These are phyloP conservation scores for Rhytidhysteron rufulum DNA, from an alignment of 2,329 filamentous ascomycete genomes.

Conservation along the genomic window DNA sequence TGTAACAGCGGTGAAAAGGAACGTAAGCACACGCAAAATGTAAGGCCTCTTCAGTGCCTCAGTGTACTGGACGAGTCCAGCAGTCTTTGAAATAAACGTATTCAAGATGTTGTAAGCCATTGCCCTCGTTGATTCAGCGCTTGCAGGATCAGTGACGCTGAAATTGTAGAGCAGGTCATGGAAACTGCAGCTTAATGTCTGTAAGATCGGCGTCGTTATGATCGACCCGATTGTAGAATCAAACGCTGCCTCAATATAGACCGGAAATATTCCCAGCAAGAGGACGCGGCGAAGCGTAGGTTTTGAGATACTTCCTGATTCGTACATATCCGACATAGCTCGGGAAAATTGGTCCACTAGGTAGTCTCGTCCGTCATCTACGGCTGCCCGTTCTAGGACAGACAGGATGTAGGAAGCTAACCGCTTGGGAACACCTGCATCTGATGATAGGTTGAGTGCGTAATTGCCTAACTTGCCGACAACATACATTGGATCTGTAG, in stretches of 20 bases:
- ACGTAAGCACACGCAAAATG: slow-evolving; percentile 35
- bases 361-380: slow-evolving; percentile 55
- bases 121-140: slow-evolving; percentile 31
- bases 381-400: slow-evolving; percentile 55
- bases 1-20: slow-evolving; percentile 40
- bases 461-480: slow-evolving; percentile 59
- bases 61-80: slow-evolving; percentile 30
- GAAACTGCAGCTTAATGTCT: slow-evolving; percentile 43
- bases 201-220: slow-evolving; percentile 50
- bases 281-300: slow-evolving; percentile 51
- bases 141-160: slow-evolving; percentile 38
- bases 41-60: slow-evolving; percentile 35
- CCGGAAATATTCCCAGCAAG: slow-evolving; percentile 53
- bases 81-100: slow-evolving; percentile 34
- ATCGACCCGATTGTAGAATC: slow-evolving; percentile 48
- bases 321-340: slow-evolving; percentile 45
- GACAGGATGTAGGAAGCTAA: slow-evolving; percentile 58
- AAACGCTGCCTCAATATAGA: slow-evolving; percentile 51
- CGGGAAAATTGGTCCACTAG: slow-evolving; percentile 52
- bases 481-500: slow-evolving; percentile 59
- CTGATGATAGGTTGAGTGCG: slow-evolving; percentile 47
- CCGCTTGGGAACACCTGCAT: slow-evolving; percentile 49
- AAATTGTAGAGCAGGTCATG: slow-evolving; percentile 44
- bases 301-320: slow-evolving; percentile 36
- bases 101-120: slow-evolving; percentile 39